Base-by-base conservation (phyloP, 2,329 filamentous ascomycete genomes). In the Alternaria rosae region DNA sequence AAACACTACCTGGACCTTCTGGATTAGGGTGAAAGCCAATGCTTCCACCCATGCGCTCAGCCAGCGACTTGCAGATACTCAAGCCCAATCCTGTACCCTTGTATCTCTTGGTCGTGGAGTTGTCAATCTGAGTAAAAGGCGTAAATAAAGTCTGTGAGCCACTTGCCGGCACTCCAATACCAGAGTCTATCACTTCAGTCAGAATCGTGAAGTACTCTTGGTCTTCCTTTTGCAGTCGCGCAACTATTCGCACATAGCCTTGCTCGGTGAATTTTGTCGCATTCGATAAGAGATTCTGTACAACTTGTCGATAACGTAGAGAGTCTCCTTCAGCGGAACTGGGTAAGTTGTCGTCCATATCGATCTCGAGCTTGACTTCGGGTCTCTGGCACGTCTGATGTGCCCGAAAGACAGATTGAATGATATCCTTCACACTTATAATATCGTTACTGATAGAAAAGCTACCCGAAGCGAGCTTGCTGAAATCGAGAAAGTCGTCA, bases 401-500 rank as follows among this genome's bases (percentile, higher is more conserved):
- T 62, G 83, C 83, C 23, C 85, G 82, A 17, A 85, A 76, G 2
- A 88, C 84, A 0, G 84, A 83, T 2, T 78, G 78, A 15, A 86
- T 75, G 54, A 84, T 80, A 50, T 78, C 78, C 23, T 77, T 61
- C 43, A 89, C 77, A 65, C 82, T 80, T 59, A 89, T 77, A 30
- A 85, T 77, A 66, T 87, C 85, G 13, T 85, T 75, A 50, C 81
- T 85, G 55, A 89, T 81, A 3, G 86, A 85, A 62, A 89, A 87
- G 35, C 82, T 84, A n/a, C 86, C 86, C 0, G 86, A 86, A 0
- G 85, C 84, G 6, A 89, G 80, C 66, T 89, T 89, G 10, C 87
- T 89, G 70, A 88, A 89, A 76, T 90, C 88, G n/a, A 90, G 81
- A 47, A 90, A 88, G 62, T 89, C 86, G 69, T 90, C 89, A 72